Evolutionary conservation across 163 green algal genomes (phyloP).

Genomic region (Picocystis sp.): DNA sequence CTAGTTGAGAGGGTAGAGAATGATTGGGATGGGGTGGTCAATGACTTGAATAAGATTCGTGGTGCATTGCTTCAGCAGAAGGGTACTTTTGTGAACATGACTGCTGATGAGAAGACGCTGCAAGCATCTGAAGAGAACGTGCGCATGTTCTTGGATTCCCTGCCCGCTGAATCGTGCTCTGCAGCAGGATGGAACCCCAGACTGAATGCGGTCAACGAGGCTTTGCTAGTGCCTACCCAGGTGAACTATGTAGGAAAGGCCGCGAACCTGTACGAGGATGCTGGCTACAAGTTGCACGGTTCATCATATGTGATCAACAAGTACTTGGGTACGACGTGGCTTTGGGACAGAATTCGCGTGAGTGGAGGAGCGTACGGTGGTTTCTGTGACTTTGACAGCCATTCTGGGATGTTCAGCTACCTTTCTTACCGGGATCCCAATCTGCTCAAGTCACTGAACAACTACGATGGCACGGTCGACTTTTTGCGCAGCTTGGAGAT

Average conservation of each 20-base stretch:
- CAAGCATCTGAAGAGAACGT: conserved; percentile 23
- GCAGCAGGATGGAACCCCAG: conserved; percentile 13
- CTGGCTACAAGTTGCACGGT: conserved; percentile 76
- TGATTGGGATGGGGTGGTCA: conserved; percentile 69
- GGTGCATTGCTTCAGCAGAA: conserved; percentile 36
- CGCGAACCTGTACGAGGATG: conserved; percentile 86
- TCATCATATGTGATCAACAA: conserved; percentile 90
- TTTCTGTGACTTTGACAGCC: conserved; percentile 90
- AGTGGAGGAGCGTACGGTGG: conserved; percentile 88
- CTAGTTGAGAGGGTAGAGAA: conserved; percentile 67
- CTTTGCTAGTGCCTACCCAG: conserved; percentile 77
- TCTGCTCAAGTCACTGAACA: conserved; percentile 75
- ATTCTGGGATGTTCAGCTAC: conserved; percentile 83
- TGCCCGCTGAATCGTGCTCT: conserved; percentile 26
- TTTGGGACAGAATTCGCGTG: conserved; percentile 89
- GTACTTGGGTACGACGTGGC: conserved; percentile 78
- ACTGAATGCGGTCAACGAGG: conserved; percentile 54
- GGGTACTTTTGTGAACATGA: conserved; percentile 82
- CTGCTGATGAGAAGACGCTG: conserved; percentile 62
- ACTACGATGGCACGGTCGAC: conserved; percentile 73
- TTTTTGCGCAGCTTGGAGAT: conserved; percentile 72
- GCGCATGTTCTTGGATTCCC: conserved; percentile 46
- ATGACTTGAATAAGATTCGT: conserved; percentile 25
- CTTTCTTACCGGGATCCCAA: conserved; percentile 93
- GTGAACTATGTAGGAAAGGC: conserved; percentile 98